These are phyloP conservation scores for Hypoxylon crocopeplum DNA, from an alignment of 495 filamentous ascomycete species.

Conservation along the genomic window DNA sequence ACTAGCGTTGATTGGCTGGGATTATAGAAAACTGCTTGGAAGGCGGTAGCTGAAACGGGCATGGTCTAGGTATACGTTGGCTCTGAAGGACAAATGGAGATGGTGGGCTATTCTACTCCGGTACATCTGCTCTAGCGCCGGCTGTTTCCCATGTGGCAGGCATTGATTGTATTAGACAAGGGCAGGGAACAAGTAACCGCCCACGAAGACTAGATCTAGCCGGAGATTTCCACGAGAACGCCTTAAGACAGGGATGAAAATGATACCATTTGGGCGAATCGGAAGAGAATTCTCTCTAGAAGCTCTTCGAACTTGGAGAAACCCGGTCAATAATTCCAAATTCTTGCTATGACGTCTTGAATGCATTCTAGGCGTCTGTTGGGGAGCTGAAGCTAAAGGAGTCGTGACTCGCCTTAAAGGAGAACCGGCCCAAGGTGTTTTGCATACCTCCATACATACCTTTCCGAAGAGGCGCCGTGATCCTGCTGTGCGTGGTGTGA, in stretches of 20 bases:
- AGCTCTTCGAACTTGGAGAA: neutral
- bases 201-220: neutral
- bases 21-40: neutral
- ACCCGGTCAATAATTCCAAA: conserved; percentile 26
- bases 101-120: neutral
- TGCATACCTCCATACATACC: too few species aligned
- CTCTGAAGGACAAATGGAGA: neutral
- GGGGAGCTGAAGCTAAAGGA: too few species aligned
- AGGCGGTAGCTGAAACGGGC: neutral
- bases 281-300: neutral
- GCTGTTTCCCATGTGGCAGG: conserved; percentile 4
- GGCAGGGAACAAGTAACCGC: neutral
- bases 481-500: too few species aligned
- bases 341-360: too few species aligned
- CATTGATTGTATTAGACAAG: neutral
- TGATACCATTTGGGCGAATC: neutral
- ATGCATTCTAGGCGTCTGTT: too few species aligned
- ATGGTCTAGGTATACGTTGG: neutral
- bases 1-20: conserved; percentile 14
- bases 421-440: too few species aligned
- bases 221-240: neutral
- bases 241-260: neutral
- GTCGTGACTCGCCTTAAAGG: too few species aligned
- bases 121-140: conserved; percentile 5
- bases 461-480: too few species aligned